Conservation (phyloP, 169 alveolate genomes). For the Cryptosporidium andersoni region DNA sequence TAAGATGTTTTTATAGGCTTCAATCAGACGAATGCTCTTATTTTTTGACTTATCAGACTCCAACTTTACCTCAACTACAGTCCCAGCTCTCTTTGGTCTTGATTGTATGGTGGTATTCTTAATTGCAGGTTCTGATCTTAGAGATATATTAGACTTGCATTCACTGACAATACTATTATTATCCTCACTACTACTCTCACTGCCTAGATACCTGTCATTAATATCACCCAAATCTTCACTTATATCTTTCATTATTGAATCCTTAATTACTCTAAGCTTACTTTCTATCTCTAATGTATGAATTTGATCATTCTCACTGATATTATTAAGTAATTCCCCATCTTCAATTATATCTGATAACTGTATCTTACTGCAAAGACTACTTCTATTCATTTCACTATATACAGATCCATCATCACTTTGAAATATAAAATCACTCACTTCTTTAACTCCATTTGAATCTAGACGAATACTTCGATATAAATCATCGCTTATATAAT, state of each 20-base stretch:
- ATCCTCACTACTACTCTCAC: not conserved
- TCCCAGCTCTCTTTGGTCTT: conserved; percentile 21
- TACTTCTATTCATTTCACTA: not conserved
- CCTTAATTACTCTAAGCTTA: not conserved
- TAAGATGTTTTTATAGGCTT: conserved; percentile 14
- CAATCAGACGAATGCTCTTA: conserved; percentile 12
- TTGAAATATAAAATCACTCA: no score
- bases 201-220: not conserved
- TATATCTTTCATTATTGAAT: not conserved
- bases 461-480: no score
- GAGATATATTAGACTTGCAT: conserved; percentile 41
- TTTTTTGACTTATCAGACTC: not conserved
- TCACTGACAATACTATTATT: not conserved
- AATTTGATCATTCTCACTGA: not conserved
- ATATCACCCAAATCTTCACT: not conserved
- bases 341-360: not conserved
- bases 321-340: not conserved
- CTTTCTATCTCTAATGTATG: not conserved
- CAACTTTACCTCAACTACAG: conserved; percentile 24
- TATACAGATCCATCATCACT: not conserved
- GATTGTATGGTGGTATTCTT: not conserved
- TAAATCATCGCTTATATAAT: no score
- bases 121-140: conserved; percentile 43
- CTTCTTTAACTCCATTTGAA: no score
- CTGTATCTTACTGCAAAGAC: not conserved